Conservation (phyloP, 352 stramenopile species). For the Globisporangium cylindrosporum region DNA sequence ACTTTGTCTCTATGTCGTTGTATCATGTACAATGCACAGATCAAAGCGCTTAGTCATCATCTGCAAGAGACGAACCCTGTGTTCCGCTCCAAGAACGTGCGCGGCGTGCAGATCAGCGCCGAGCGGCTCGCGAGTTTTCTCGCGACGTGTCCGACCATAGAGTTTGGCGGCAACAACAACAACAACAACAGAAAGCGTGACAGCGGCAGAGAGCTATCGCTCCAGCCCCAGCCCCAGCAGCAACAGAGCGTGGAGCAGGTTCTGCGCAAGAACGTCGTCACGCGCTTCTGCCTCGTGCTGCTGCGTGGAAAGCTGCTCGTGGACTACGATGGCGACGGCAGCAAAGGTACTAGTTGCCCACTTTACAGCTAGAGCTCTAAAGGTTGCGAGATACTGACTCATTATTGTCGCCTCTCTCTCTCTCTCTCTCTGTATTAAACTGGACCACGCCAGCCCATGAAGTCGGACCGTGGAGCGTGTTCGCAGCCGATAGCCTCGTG, state of each 20-base stretch:
- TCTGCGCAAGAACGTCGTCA: constrained; percentile 27
- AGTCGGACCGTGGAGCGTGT: constrained; percentile 30
- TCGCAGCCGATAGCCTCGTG: constrained; percentile 40
- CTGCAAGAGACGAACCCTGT: constrained; percentile 32
- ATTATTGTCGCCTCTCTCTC: background rate
- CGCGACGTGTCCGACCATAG: constrained; percentile 26
- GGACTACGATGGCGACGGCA: constrained; percentile 20
- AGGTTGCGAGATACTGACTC: background rate
- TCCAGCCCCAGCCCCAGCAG: background rate
- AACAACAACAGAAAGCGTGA: background rate
- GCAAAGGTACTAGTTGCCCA: constrained; percentile 6
- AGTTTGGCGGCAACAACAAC: constrained; percentile 17
- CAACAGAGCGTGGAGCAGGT: constrained; percentile 17
- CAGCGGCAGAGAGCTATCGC: background rate
- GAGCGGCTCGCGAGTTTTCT: constrained; percentile 28
- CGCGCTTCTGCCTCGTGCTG: constrained; percentile 33
- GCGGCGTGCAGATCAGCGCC: constrained; percentile 24
- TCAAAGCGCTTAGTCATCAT: constrained; percentile 28
- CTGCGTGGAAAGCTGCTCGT: constrained; percentile 33
- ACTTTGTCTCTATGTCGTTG: constrained; percentile 3
- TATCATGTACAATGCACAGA: constrained; percentile 5
- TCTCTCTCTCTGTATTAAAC: background rate
- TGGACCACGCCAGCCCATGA: constrained; percentile 16
- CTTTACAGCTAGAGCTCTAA: background rate
- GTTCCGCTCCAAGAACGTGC: constrained; percentile 30